A percentile compares a stretch with the other conserved stretches of the same genome.
phyloP scores from a whole-genome alignment of 495 filamentous ascomycete genomes.

The Penicillium samsonianum region DNA sequence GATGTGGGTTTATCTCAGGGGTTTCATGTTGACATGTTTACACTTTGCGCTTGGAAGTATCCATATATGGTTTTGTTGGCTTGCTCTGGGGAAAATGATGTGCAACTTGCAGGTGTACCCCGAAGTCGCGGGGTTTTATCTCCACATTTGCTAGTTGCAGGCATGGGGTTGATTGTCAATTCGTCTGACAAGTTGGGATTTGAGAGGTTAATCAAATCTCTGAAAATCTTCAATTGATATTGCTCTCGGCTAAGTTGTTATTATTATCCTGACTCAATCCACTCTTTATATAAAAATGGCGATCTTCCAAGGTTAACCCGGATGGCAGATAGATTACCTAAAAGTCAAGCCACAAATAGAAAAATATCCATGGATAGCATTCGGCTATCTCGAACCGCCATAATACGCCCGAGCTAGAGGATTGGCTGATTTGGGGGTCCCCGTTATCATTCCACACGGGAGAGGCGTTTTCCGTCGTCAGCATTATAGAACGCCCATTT shows the following conservation, averaged over 20 bases:
- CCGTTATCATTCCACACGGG: constrained; percentile 20
- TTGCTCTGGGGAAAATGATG: constrained; percentile 13
- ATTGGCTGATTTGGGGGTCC: background rate
- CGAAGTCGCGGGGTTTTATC: constrained; percentile 10
- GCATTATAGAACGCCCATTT: constrained; percentile 19
- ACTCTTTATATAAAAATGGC: background rate
- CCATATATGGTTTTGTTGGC: background rate
- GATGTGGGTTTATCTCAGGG: constrained; percentile 17
- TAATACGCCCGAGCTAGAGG: constrained; percentile 4
- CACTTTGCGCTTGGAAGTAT: background rate
- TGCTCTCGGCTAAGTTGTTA: constrained; percentile 1
- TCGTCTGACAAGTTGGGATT: background rate
- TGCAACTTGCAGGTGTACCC: constrained; percentile 19
- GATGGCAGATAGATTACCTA: constrained; percentile 7
- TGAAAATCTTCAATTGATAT: background rate
- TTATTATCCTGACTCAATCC: background rate
- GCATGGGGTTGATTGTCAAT: background rate
- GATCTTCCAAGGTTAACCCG: background rate
- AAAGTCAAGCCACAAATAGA: constrained; percentile 3
- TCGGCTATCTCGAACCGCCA: constrained; percentile 6
- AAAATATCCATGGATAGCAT: too few species aligned
- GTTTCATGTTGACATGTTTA: constrained; percentile 5
- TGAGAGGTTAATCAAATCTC: background rate
- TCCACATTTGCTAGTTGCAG: background rate
- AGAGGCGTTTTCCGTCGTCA: constrained; percentile 26